Evolutionary conservation across 352 stramenopile genomes (phyloP).

Genomic region (Aphanomyces invadans): DNA sequence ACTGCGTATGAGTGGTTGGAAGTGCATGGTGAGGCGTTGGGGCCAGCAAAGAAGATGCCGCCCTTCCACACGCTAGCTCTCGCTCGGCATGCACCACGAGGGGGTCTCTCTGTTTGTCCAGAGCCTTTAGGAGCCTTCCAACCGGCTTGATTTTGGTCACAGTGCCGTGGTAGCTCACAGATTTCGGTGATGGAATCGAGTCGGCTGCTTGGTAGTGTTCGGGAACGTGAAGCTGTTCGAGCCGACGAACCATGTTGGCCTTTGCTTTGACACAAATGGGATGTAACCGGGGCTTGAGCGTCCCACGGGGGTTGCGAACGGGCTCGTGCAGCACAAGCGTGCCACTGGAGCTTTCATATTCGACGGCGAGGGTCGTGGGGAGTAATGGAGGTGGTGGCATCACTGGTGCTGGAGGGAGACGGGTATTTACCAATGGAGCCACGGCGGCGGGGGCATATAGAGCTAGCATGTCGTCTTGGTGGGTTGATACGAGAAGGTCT

Average conservation of each 20-base stretch:
- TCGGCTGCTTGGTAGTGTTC: slow-evolving; percentile 8
- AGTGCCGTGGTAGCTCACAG: not conserved
- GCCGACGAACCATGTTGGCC: slow-evolving; percentile 5
- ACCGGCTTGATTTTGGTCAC: not conserved
- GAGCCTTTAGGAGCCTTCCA: not conserved
- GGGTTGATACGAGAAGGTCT: not conserved
- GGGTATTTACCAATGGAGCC: not conserved
- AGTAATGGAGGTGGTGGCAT: not conserved
- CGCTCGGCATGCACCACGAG: not conserved
- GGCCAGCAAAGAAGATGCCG: too few relatives aligned
- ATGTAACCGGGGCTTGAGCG: not conserved
- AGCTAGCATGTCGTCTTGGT: not conserved
- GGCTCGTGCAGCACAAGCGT: slow-evolving; percentile 16
- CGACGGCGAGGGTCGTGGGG: not conserved
- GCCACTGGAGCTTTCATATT: slow-evolving; percentile 3
- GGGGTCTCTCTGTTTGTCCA: not conserved
- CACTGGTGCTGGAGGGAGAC: not conserved
- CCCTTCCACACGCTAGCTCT: not conserved
- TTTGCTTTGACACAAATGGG: slow-evolving; percentile 12
- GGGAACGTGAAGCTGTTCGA: slow-evolving; percentile 9
- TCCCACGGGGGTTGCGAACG: not conserved
- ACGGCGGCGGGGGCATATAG: not conserved
- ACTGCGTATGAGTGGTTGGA: not conserved
- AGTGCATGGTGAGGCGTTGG: not conserved
- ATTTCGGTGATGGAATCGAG: not conserved